A percentile compares a stretch with the other conserved stretches of the same genome.
Evolutionary conservation across 2,329 filamentous ascomycete species (phyloP).

Genomic region (Ceratocystis destructans): DNA sequence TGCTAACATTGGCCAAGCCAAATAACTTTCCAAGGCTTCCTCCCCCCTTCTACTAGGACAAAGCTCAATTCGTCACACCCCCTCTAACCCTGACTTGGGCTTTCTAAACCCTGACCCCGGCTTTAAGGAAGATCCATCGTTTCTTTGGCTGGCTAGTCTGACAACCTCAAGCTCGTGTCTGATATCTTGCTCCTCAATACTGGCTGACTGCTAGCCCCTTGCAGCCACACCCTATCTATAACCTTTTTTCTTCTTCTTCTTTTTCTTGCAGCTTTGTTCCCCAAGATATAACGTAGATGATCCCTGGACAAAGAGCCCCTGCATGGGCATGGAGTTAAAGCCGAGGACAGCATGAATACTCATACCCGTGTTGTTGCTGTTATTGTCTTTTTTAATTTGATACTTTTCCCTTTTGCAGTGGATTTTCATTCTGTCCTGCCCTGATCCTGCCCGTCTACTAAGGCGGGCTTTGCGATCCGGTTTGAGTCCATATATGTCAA

Average conservation of each 20-base stretch:
- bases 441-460: neutral
- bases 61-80: no score
- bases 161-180: neutral
- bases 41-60: neutral
- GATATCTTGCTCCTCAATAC: neutral
- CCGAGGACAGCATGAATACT: neutral
- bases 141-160: no score
- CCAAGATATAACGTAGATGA: neutral
- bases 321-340: neutral
- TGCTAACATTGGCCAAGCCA: neutral
- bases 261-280: neutral
- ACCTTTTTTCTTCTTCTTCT: neutral
- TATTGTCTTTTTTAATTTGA: neutral
- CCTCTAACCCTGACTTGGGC: neutral
- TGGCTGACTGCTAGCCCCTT: no score
- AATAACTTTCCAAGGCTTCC: neutral
- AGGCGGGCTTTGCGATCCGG: neutral
- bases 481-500: neutral
- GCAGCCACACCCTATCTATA: no score
- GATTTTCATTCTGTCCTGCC: neutral
- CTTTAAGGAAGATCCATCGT: no score
- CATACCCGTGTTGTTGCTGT: neutral
- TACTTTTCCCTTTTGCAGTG: neutral
- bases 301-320: neutral
- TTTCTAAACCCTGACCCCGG: no score